Conservation (phyloP, 148 eudicot genomes). For the Oxyria digyna region DNA sequence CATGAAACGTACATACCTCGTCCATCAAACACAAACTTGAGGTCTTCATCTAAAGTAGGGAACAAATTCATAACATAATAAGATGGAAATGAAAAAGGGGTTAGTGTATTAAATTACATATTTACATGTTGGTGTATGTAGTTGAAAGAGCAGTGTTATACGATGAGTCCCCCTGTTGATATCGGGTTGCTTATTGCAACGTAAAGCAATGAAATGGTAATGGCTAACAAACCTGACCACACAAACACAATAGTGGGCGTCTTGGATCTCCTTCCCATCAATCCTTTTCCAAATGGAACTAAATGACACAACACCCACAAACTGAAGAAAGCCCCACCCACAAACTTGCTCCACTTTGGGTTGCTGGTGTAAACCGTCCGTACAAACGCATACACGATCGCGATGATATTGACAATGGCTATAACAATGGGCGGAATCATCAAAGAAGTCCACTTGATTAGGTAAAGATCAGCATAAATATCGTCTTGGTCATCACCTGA, state of each 20-base stretch:
- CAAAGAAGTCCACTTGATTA: too few relatives aligned
- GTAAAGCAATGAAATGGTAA: slow-evolving; percentile 26
- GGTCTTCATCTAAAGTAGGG: too few relatives aligned
- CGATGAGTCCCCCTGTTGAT: too few relatives aligned
- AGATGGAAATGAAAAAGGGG: too few relatives aligned
- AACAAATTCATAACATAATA: too few relatives aligned
- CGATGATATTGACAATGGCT: slow-evolving; percentile 60
- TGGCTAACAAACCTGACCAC: slow-evolving; percentile 20
- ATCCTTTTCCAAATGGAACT: slow-evolving; percentile 31
- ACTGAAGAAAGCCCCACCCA: slow-evolving; percentile 41
- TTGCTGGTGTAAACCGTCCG: slow-evolving; percentile 29
- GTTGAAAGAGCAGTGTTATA: too few relatives aligned
- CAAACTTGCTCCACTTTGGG: slow-evolving; percentile 65
- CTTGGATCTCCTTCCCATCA: slow-evolving; percentile 32
- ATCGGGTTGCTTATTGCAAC: slow-evolving; percentile 15
- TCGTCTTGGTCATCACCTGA: too few relatives aligned
- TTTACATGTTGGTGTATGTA: too few relatives aligned
- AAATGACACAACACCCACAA: slow-evolving; percentile 32
- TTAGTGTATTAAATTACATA: too few relatives aligned
- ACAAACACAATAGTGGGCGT: slow-evolving; percentile 18
- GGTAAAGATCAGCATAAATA: too few relatives aligned
- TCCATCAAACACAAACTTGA: too few relatives aligned
- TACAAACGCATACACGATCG: slow-evolving; percentile 43
- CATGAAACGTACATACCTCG: too few relatives aligned
- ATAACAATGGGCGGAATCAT: slow-evolving; percentile 88